phyloP scores from a whole-genome alignment of 2,329 filamentous ascomycete genomes.

The Ophiostoma australiae region DNA sequence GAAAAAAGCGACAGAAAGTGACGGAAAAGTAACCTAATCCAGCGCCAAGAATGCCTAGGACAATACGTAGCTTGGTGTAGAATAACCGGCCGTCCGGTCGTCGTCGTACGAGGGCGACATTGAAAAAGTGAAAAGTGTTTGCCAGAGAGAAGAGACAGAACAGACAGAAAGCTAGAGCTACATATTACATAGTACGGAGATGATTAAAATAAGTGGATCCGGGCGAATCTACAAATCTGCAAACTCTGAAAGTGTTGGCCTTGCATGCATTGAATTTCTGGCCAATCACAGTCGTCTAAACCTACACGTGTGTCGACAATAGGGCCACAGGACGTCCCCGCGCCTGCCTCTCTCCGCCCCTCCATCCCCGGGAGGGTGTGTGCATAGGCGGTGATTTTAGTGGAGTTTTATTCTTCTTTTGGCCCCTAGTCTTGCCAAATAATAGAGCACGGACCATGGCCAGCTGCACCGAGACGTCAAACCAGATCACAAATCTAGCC shows the following conservation, averaged over 20 bases:
- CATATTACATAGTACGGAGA: too few relatives aligned
- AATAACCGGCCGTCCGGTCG: neutral
- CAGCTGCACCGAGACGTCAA: neutral
- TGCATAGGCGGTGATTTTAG: neutral
- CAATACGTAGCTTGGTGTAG: neutral
- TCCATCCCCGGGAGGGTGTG: neutral
- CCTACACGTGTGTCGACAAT: conserved; percentile 27
- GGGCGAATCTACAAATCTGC: conserved; percentile 12
- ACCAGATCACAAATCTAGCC: conserved; percentile 5
- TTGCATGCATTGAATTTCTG: neutral
- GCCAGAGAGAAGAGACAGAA: neutral
- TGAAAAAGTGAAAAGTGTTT: neutral
- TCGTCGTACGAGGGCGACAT: neutral
- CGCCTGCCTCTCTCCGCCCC: conserved; percentile 12
- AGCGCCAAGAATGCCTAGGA: neutral
- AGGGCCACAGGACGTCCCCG: conserved; percentile 18
- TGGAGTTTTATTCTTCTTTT: neutral
- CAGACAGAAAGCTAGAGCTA: neutral
- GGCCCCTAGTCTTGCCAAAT: neutral
- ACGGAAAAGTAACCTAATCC: conserved; percentile 9
- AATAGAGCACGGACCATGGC: neutral
- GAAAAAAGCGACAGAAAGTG: conserved; percentile 1
- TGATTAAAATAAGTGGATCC: conserved; percentile 1
- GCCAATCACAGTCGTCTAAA: conserved; percentile 23
- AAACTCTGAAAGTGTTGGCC: neutral